Conservation (phyloP, 768 basidiomycete species). For the Pulveroboletus sp. region DNA sequence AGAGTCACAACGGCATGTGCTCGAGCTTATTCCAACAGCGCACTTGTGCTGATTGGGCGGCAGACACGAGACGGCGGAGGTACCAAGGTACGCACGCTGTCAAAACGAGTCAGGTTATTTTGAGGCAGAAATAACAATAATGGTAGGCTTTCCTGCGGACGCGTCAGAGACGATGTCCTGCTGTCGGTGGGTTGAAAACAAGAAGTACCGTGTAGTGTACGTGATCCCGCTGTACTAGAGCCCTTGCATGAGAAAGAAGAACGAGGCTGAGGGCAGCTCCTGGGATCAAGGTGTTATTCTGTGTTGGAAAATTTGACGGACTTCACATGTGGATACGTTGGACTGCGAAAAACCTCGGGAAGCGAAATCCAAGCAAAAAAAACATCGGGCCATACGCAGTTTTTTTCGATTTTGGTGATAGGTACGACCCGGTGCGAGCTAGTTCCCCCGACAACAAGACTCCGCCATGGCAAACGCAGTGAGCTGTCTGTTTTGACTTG, state of each 20-base stretch:
- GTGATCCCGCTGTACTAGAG: slow-evolving; percentile 23
- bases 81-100: slow-evolving; percentile 25
- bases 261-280: neutral
- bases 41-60: slow-evolving; percentile 7
- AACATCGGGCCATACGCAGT: slow-evolving; percentile 13
- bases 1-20: neutral
- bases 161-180: slow-evolving; percentile 19
- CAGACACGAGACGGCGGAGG: slow-evolving; percentile 14
- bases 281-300: slow-evolving; percentile 9
- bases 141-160: slow-evolving; percentile 8
- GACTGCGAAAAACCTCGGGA: slow-evolving; percentile 18
- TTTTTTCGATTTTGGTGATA: slow-evolving; percentile 7
- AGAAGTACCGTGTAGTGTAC: slow-evolving; percentile 18
- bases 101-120: slow-evolving; percentile 10
- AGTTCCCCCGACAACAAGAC: slow-evolving; percentile 6
- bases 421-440: neutral
- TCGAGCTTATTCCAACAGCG: slow-evolving; percentile 8
- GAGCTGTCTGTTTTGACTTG: neutral
- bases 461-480: slow-evolving; percentile 2
- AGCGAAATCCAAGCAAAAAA: slow-evolving; percentile 19
- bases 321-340: slow-evolving; percentile 18
- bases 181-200: slow-evolving; percentile 5
- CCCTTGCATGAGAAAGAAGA: slow-evolving; percentile 25
- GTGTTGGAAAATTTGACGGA: slow-evolving; percentile 6
- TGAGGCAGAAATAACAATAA: slow-evolving; percentile 9